Base-by-base conservation (phyloP, 2,329 filamentous ascomycete genomes). In the Ilyonectria mors-panacis region DNA sequence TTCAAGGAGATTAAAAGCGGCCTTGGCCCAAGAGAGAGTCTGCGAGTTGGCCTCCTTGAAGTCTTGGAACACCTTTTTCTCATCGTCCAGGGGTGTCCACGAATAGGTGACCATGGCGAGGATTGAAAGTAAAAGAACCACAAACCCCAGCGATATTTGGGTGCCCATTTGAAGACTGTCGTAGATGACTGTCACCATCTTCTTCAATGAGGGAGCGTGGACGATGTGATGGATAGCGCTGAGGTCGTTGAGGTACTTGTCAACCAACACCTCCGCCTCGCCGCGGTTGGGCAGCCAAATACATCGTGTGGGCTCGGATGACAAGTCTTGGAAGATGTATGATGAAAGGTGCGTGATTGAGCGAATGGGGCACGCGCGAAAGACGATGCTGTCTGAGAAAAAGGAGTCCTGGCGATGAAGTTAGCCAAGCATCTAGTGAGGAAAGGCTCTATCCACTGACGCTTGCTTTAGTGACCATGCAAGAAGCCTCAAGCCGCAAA, bases 1-100 rank as follows among this genome's bases (percentile, higher is more conserved):
- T 19, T 81, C 79, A 17, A 83, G 75, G 6, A 82, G 73, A 37
- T 81, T 76, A 21, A 82, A 72, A 2, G 79, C 75, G 1, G 78
- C 73, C 28, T 79, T 77, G 33, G 78, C 66, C 81, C 81, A 84
- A 28, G 65, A 70, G 0, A 71, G 65, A 7, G 77, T 67, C 39
- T 79, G 78, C 0, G 64, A 65, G 37, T 77, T 77, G 28, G 78
- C 75, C 55, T 80, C 77, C 19, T 63, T 63, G 37, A 56, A 65
- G 44, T 72, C 73, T 7, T 71, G 68, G 54, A 77, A 80, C 6
- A 80, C 59, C 12, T 69, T 66, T 33, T 73, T 68, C 6, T 64
- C 61, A 26, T 77, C 74, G 30, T 80, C 78, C 19, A 74, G 66
- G 9, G 63, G 44, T 23, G 76, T 76, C 78, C 79, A 80, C 6